phyloP scores from a whole-genome alignment of 208 protist genomes.

The Crithidia acanthocephali region DNA sequence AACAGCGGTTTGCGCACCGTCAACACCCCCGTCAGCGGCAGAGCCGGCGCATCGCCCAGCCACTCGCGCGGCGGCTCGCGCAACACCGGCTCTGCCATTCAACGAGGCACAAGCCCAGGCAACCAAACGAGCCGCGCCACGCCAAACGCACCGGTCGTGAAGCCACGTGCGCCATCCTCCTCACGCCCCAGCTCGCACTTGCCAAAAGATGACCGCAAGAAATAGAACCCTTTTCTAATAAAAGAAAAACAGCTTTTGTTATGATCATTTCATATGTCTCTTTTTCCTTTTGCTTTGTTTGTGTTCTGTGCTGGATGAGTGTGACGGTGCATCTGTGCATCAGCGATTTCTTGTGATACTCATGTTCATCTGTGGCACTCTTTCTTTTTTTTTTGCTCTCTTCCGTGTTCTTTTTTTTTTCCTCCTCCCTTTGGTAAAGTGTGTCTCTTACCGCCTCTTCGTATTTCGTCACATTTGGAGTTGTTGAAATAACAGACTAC shows the following conservation, averaged over 20 bases:
- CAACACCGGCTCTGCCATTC: constrained; percentile 13
- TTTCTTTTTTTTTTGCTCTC: background rate
- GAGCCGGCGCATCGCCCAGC: constrained; percentile 6
- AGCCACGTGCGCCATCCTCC: constrained; percentile 9
- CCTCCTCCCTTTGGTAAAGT: too few relatives aligned
- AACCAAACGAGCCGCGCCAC: constrained; percentile 29
- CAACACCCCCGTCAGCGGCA: constrained; percentile 11
- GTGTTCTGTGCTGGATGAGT: too few relatives aligned
- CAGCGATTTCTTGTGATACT: too few relatives aligned
- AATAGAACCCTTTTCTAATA: background rate
- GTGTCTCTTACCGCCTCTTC: too few relatives aligned
- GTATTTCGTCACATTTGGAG: too few relatives aligned
- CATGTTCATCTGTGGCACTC: too few relatives aligned
- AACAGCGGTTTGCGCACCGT: constrained; percentile 5
- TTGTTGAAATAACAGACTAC: too few relatives aligned
- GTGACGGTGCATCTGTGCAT: too few relatives aligned
- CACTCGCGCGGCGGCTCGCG: constrained; percentile 17
- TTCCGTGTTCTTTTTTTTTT: background rate
- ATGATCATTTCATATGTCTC: too few relatives aligned
- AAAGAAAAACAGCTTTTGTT: constrained; percentile 10
- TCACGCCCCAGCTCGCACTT: constrained; percentile 1
- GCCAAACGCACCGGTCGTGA: constrained; percentile 5
- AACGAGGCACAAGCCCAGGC: constrained; percentile 4
- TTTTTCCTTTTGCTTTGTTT: too few relatives aligned
- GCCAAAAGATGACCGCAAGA: constrained; percentile 6